Conservation (phyloP, 2,329 filamentous ascomycete genomes). For the Diaporthe velutina region DNA sequence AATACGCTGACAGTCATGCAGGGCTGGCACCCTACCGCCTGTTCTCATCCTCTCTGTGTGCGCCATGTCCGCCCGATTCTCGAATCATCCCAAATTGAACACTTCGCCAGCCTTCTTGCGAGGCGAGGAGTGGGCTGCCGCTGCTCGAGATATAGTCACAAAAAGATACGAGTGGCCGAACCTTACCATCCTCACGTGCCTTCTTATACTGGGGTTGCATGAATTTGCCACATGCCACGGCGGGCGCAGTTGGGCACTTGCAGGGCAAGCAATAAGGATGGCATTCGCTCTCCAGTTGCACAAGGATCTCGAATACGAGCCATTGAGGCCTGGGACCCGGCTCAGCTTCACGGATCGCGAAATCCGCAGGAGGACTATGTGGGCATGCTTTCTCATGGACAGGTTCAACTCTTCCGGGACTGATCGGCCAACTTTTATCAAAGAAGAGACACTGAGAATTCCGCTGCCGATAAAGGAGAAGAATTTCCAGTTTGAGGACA, state of each 20-base stretch:
- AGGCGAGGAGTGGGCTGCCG: slow-evolving; percentile 90
- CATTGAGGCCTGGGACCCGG: slow-evolving; percentile 72
- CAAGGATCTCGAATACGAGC: slow-evolving; percentile 88
- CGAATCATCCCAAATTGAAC: slow-evolving; percentile 84
- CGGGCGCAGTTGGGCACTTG: slow-evolving; percentile 94
- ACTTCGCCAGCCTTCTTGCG: slow-evolving; percentile 85
- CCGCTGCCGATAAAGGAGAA: slow-evolving; percentile 92
- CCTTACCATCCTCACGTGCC: slow-evolving; percentile 93
- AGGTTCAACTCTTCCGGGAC: slow-evolving; percentile 97
- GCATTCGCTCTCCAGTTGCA: slow-evolving; percentile 95
- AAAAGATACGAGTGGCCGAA: slow-evolving; percentile 94
- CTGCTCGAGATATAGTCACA: slow-evolving; percentile 88
- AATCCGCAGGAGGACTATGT: slow-evolving; percentile 94
- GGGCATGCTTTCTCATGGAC: slow-evolving; percentile 98
- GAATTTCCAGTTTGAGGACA: slow-evolving; percentile 86
- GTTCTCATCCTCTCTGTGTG: slow-evolving; percentile 95
- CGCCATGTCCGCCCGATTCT: slow-evolving; percentile 95
- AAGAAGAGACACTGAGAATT: slow-evolving; percentile 89
- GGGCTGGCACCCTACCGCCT: slow-evolving; percentile 84
- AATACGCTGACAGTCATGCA: slow-evolving; percentile 50
- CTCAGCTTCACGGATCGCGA: slow-evolving; percentile 94
- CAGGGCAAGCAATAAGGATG: slow-evolving; percentile 96
- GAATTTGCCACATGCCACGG: slow-evolving; percentile 98
- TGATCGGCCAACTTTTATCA: slow-evolving; percentile 90
- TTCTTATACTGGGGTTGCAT: slow-evolving; percentile 89